Base-by-base conservation (phyloP, 148 eudicot species). In the Amaranthus hypochondriacus region DNA sequence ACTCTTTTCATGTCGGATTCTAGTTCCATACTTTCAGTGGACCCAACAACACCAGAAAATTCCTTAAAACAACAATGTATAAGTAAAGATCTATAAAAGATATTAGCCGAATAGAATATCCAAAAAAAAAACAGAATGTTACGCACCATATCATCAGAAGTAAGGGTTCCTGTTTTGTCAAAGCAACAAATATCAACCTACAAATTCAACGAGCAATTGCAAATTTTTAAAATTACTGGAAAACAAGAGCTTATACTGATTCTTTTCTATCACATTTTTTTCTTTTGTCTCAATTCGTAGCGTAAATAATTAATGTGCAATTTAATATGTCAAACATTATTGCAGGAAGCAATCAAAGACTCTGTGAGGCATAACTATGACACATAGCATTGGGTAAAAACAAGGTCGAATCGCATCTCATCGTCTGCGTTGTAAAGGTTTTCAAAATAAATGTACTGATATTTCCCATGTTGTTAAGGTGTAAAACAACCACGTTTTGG, bases 161-260 rank as follows among this genome's bases (percentile, higher is more conserved):
- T 92, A 15, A 95, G 86, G 73, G 99, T 95, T 74, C 99, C 97
- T 5, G 99, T 95, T 83, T 95, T 95, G 83, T 95, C 99, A 83
- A 95, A 95, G 82, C 99, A 95, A 61, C 99, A 95, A 50, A 95
- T 89, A 86, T 95, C 99, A 79, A 95, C 99, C 99, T 95, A 88
- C 75, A 80, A 71, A 28, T 46, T 75, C 74, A 39, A 8, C 48
- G 12, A 58, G 55, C 51, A 12, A 76, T 8, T 15, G 46, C 14
- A 28, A 68, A 48, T 48, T 10, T 10, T 61, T 44, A 62, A 7
- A 47, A 51, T 52, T 2, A 46, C 28, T 60, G 56, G 55, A 10
- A 77, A 64, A 42, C 12, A 71, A 39, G 60, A 73, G 15, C 59
- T 44, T 52, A 39, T 9, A 18, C 0, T 2, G 43, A 11, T 15